Percentiles rank a stretch among this genome's conserved stretches.
phyloP scores from a whole-genome alignment of 345 rosid species.

The Ceriops decandra region DNA sequence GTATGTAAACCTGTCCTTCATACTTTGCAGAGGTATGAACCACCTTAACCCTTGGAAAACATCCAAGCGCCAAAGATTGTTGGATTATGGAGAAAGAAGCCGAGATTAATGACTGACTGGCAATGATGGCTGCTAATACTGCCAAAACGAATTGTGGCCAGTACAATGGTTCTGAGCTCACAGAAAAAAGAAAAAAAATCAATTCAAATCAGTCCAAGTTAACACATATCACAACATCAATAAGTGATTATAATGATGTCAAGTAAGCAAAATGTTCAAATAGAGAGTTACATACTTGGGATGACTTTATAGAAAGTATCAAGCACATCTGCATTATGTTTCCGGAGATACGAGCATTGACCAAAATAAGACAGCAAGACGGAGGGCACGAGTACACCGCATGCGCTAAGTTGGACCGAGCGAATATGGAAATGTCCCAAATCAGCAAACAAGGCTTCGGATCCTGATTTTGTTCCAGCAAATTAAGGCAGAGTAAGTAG shows the following conservation, averaged over 20 bases:
- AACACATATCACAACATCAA: neutral
- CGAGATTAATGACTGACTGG: slow-evolving; percentile 58
- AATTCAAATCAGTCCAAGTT: neutral
- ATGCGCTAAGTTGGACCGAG: slow-evolving; percentile 46
- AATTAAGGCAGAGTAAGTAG: neutral
- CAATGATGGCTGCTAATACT: slow-evolving; percentile 42
- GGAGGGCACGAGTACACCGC: slow-evolving; percentile 36
- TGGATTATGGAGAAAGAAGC: slow-evolving; percentile 55
- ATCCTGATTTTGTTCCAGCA: slow-evolving; percentile 21
- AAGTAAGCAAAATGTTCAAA: neutral
- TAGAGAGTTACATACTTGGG: slow-evolving; percentile 19
- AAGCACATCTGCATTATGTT: slow-evolving; percentile 1
- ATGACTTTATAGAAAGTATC: slow-evolving; percentile 28
- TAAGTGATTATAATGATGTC: neutral
- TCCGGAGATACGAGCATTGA: slow-evolving; percentile 32
- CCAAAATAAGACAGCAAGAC: slow-evolving; percentile 39
- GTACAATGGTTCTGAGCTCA: slow-evolving; percentile 29
- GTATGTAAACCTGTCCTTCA: slow-evolving; percentile 55
- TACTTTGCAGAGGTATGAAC: slow-evolving; percentile 46
- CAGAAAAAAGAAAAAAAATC: neutral
- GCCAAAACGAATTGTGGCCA: slow-evolving; percentile 57
- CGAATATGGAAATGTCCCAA: slow-evolving; percentile 50
- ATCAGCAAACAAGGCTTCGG: slow-evolving; percentile 58
- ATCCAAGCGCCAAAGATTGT: slow-evolving; percentile 48
- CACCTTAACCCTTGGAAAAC: slow-evolving; percentile 53